Conservation (phyloP, 75 land plant species). For the Pseudotsuga menziesii region DNA sequence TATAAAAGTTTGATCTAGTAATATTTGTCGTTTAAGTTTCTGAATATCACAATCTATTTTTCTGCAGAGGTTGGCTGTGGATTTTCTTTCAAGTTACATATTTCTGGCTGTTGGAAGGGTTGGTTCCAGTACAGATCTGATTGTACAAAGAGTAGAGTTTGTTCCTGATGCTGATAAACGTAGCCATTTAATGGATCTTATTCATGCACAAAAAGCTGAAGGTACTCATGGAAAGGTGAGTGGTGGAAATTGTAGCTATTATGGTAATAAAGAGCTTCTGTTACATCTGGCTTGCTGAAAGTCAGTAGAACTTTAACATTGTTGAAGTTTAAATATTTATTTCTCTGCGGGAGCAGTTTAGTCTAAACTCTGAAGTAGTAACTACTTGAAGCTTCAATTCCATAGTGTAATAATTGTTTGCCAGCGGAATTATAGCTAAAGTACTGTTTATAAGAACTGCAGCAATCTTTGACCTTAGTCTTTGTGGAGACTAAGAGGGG, state of each 20-base stretch:
- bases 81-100: conserved; percentile 78
- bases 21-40: background rate
- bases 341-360: background rate
- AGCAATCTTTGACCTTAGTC: conserved; percentile 84
- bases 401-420: background rate
- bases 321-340: background rate
- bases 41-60: conserved; percentile 8
- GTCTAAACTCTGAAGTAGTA: background rate
- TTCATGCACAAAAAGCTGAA: conserved; percentile 80
- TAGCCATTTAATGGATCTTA: conserved; percentile 84
- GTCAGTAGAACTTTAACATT: background rate
- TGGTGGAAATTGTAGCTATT: background rate
- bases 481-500: conserved; percentile 99
- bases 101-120: conserved; percentile 96
- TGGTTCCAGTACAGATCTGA: conserved; percentile 96
- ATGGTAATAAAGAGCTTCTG: background rate
- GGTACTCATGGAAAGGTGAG: conserved; percentile 63
- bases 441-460: conserved; percentile 8
- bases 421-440: background rate
- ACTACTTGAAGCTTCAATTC: background rate
- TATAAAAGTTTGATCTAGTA: background rate
- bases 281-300: background rate
- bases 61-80: conserved; percentile 82
- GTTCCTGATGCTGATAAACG: conserved; percentile 78
- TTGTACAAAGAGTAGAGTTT: conserved; percentile 88